A percentile compares a stretch with the other conserved stretches of the same genome.
phyloP scores from a whole-genome alignment of 371 early-diverging fungal genomes.

The Mucor saturninus region DNA sequence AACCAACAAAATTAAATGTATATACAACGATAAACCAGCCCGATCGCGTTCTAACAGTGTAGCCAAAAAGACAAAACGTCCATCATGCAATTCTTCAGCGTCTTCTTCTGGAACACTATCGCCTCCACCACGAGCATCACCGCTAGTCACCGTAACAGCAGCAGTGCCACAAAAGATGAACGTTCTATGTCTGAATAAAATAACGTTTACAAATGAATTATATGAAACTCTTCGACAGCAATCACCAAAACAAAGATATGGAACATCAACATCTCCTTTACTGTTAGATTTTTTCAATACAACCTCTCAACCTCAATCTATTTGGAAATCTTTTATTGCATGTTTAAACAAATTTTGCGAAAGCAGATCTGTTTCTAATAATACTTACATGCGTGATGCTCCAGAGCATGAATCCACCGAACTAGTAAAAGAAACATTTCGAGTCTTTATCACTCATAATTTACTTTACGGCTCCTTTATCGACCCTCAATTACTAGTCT shows the following conservation, averaged over 20 bases:
- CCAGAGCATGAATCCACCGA: background rate
- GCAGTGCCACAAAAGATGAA: background rate
- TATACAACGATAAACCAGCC: conserved; percentile 23
- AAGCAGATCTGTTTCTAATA: background rate
- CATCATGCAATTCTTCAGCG: background rate
- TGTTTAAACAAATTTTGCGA: conserved; percentile 10
- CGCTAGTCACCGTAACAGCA: background rate
- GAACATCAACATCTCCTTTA: conserved; percentile 36
- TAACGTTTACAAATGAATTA: conserved; percentile 17
- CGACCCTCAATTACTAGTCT: conserved; percentile 14
- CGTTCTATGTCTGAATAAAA: conserved; percentile 7
- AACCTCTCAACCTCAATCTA: conserved; percentile 31
- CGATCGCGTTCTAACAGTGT: conserved; percentile 7
- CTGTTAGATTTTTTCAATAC: conserved; percentile 41
- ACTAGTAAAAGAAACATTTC: conserved; percentile 14
- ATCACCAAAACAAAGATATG: conserved; percentile 13
- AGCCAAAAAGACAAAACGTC: background rate
- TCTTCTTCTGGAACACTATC: background rate
- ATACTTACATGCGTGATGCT: background rate
- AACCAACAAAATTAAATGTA: conserved; percentile 23
- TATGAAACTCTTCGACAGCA: conserved; percentile 15
- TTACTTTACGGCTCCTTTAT: conserved; percentile 40
- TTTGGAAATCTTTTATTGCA: conserved; percentile 29
- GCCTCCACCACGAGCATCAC: background rate
- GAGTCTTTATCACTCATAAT: conserved; percentile 31